Base-by-base conservation (phyloP, 1,284 basidiomycete genomes). In the Ustilago curta region DNA sequence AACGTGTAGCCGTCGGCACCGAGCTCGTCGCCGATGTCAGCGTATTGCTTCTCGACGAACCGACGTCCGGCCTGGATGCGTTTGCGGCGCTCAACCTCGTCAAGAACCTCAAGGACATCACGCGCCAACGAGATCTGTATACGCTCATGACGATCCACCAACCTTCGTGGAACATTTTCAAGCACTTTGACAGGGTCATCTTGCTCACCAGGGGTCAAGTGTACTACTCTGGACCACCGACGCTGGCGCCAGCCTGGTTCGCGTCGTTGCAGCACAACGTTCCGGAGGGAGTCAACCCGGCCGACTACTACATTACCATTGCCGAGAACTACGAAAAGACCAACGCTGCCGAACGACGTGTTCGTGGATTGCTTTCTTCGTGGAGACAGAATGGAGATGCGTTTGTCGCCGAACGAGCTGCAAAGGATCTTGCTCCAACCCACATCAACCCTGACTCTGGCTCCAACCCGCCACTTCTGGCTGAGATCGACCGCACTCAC, bases 81-180 rank as follows among this genome's bases (percentile, higher is more conserved):
- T 79, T 67, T 57, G 68, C 76, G 0, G 78, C 78, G 6, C 45
- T 55, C 40, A 72, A 64, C 47, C 48, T 79, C 18, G 70, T 77
- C 57, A 75, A 76, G 50, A 70, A 77, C 42, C 32, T 80, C 19
- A 65, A 72, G 29, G 64, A 67, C 40, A 72, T 72, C 52, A 67
- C 70, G 0, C 59, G 70, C 45, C 47, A 72, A n/a, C 47, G 70
- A 16, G 59, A 72, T 14, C 60, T 72, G 9, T 67, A 67, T 23
- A 72, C 70, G 35, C 55, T 81, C 40, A 65, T 77, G 61, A 79
- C 79, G 12, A 63, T 81, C 27, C 79, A 81, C 57, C 79, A 81
- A 47, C 79, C 79, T 4, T 76, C 71, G 44, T 79, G 72, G 58
- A 60, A 76, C 53, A 77, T 81, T 49, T 81, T 77, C 43, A 59